Evolutionary conservation across 2,329 filamentous ascomycete species (phyloP), one percentile per base, ranked within the genome.

Genomic region (Colletotrichum caudatum): DNA sequence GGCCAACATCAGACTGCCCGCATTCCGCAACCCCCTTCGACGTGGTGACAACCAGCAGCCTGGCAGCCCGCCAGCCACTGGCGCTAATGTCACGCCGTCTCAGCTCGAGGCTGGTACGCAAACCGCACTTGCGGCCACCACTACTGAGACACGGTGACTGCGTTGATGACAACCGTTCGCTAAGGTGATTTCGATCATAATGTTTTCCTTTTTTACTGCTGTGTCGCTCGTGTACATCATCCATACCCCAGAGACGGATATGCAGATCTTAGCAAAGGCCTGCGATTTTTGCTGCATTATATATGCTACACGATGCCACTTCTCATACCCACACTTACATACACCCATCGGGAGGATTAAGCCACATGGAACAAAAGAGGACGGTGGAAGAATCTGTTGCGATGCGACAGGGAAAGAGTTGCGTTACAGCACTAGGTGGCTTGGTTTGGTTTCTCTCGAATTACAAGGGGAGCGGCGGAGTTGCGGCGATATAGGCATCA

Each of bases 61-160:
- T 1, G 44, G 66, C 9, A 74, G 75, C 18, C 73, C 73, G 26
- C 73, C 74, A 16, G 76, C 75, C 18, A 77, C 78, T 12, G 77
- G 76, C 29, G 74, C 78, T 14, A 78, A 77, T 60, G 77, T 82
- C 37, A 86, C 84, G 14, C 85, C 85, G 7, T 84, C 83, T 62
- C 84, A 86, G 74, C 79, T 87, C 14, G 85, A 87, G 76, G 81
- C 85, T 33, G 85, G 83, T 65, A 78, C 78, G 62, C 80, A 81
- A 62, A 75, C 77, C 44, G 73, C 61, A 14, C 48, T 56, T 6
- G 60, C 74, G 44, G 51, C 56, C 29, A 46, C 62, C 20, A 69
- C 62, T 8, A 51, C 69, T 12, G 69, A 64, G 48, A 29, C 66
- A 5, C 59, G 69, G 54, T 69, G 54, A 69, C 39, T 26, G 29